A percentile compares a stretch with the other conserved stretches of the same genome.
These are phyloP conservation scores for Protea cynaroides DNA, from an alignment of 164 flowering plant species.

Conservation along the genomic window DNA sequence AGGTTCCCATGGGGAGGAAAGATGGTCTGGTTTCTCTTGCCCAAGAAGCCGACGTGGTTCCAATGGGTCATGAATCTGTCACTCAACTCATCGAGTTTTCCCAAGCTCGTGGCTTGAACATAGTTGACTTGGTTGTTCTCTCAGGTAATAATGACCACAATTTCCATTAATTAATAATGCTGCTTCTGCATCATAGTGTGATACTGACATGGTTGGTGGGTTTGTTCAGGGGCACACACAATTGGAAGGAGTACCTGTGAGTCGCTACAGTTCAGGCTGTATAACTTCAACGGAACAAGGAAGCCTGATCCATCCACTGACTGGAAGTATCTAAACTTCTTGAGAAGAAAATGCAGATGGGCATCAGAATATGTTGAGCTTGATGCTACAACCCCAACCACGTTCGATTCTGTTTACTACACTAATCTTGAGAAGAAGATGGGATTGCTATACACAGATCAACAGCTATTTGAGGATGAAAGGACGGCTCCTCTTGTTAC, in stretches of 20 bases:
- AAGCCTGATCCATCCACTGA: slow-evolving; percentile 46
- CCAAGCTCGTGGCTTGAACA: slow-evolving; percentile 48
- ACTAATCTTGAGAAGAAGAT: slow-evolving; percentile 47
- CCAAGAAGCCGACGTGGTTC: slow-evolving; percentile 48
- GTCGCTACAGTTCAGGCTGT: slow-evolving; percentile 46
- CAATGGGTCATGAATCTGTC: slow-evolving; percentile 52
- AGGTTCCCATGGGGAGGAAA: slow-evolving; percentile 63
- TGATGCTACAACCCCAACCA: slow-evolving; percentile 52
- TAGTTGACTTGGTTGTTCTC: slow-evolving; percentile 62
- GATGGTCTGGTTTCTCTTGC: slow-evolving; percentile 57
- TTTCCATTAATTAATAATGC: too few relatives aligned
- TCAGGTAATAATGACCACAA: too few relatives aligned
- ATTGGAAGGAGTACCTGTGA: slow-evolving; percentile 64
- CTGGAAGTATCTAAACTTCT: slow-evolving; percentile 36
- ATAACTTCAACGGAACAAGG: slow-evolving; percentile 39
- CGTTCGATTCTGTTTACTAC: slow-evolving; percentile 52
- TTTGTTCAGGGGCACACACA: slow-evolving; percentile 61
- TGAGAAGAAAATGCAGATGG: slow-evolving; percentile 67
- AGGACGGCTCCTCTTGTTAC: slow-evolving; percentile 42
- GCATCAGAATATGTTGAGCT: slow-evolving; percentile 54
- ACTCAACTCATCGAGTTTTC: slow-evolving; percentile 49
- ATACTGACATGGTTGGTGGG: too few relatives aligned
- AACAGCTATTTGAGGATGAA: slow-evolving; percentile 39
- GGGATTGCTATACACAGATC: slow-evolving; percentile 65
- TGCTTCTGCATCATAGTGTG: too few relatives aligned